Percentiles rank a stretch among this genome's conserved stretches.
These are phyloP conservation scores for Chlorella sp. DNA, from an alignment of 139 green algal genomes.

Conservation along the genomic window DNA sequence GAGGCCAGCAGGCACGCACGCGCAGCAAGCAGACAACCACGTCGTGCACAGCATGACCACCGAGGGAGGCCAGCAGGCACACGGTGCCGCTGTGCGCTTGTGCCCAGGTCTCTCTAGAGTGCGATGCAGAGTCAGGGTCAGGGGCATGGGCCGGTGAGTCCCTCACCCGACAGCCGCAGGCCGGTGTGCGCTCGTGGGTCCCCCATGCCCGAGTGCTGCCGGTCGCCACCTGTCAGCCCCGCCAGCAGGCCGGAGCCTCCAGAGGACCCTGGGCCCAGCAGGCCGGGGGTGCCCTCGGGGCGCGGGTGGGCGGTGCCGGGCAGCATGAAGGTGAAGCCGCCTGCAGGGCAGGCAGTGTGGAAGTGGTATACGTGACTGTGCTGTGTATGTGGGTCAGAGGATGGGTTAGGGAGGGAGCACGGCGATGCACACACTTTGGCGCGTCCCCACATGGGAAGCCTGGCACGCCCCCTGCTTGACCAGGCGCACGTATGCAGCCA, in stretches of 20 bases:
- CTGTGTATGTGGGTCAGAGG: background rate
- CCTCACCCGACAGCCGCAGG: constrained; percentile 29
- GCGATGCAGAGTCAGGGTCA: too few species aligned
- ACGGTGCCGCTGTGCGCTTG: too few species aligned
- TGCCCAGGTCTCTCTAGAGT: too few species aligned
- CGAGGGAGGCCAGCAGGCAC: too few species aligned
- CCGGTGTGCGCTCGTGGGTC: background rate
- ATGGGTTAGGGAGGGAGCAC: background rate
- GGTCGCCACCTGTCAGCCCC: background rate
- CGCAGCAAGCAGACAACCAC: background rate
- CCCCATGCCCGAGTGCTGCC: background rate
- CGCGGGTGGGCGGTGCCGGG: background rate
- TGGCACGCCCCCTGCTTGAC: too few species aligned
- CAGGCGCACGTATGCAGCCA: too few species aligned
- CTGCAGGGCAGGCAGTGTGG: background rate
- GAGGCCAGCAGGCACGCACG: too few species aligned
- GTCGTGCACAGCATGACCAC: background rate
- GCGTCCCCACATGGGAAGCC: too few species aligned
- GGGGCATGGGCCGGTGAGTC: too few species aligned
- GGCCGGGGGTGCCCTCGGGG: background rate
- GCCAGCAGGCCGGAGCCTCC: background rate
- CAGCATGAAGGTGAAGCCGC: constrained; percentile 28
- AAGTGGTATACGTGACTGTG: too few species aligned
- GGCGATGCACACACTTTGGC: background rate
- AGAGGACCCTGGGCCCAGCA: background rate